These are phyloP conservation scores for Yamadazyma phyllophila DNA, from an alignment of 805 yeast genomes.

Conservation along the genomic window DNA sequence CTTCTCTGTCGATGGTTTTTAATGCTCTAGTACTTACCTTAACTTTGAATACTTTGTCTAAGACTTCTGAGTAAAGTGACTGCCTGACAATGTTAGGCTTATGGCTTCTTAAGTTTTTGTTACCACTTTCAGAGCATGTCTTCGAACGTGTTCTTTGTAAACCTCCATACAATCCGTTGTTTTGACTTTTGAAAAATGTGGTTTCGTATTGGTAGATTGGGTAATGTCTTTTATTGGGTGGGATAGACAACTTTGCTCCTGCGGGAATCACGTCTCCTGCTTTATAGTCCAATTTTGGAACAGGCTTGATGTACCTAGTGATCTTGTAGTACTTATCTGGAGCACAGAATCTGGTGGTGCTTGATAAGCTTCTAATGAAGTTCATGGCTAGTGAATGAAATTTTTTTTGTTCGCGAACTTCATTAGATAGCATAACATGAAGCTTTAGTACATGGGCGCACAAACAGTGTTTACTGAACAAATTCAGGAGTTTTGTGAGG, in stretches of 20 bases:
- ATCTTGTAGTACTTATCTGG: slow-evolving; percentile 40
- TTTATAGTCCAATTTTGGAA: slow-evolving; percentile 33
- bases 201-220: slow-evolving; percentile 58
- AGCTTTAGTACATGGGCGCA: no score
- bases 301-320: slow-evolving; percentile 36
- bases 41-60: slow-evolving; percentile 54
- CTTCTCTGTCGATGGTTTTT: slow-evolving; percentile 86
- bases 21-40: slow-evolving; percentile 77
- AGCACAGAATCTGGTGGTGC: slow-evolving; percentile 8
- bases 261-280: slow-evolving; percentile 35
- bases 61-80: slow-evolving; percentile 79
- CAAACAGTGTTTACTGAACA: no score
- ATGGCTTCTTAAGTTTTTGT: slow-evolving; percentile 72
- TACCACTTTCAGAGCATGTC: slow-evolving; percentile 72
- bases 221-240: slow-evolving; percentile 19
- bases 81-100: slow-evolving; percentile 77
- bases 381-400: slow-evolving; percentile 1
- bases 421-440: neutral
- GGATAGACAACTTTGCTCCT: slow-evolving; percentile 20
- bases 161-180: slow-evolving; percentile 90
- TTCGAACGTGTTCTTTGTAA: slow-evolving; percentile 75
- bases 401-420: slow-evolving; percentile 2
- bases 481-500: no score
- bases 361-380: slow-evolving; percentile 10
- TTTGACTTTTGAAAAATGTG: slow-evolving; percentile 73